Conservation (phyloP, 73 alveolate species). For the Paraurostyla sp. region DNA sequence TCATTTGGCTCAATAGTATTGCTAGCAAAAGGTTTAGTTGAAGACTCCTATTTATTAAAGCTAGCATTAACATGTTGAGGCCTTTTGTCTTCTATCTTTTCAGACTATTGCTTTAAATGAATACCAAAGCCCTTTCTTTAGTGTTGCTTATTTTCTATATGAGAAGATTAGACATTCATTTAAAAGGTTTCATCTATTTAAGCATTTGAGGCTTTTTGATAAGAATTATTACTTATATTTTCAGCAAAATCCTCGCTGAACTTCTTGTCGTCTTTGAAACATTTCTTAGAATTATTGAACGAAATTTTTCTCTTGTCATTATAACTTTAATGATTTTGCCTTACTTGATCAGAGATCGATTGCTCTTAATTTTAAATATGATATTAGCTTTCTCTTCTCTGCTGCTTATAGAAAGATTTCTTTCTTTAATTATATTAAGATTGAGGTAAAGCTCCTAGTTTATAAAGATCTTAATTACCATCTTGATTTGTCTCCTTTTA, state of each 20-base stretch:
- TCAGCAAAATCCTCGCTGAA: constrained; percentile 52
- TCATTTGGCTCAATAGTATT: not conserved
- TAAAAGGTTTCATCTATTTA: too few species aligned
- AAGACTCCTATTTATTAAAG: too few species aligned
- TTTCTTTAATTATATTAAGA: not conserved
- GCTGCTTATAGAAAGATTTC: constrained; percentile 11
- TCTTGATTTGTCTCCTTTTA: not conserved
- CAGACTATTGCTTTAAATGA: not conserved
- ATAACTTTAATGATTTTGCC: not conserved
- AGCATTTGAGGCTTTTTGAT: too few species aligned
- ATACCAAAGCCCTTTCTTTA: constrained; percentile 43
- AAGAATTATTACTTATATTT: constrained; percentile 39
- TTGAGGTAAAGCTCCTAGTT: not conserved
- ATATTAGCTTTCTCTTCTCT: not conserved
- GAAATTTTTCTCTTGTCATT: constrained; percentile 42
- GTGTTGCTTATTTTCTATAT: not conserved
- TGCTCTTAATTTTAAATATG: not conserved
- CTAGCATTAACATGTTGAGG: too few species aligned
- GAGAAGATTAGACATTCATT: not conserved
- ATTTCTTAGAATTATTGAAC: constrained; percentile 24
- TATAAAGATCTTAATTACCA: not conserved
- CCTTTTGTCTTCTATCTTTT: not conserved
- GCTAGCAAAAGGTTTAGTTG: too few species aligned
- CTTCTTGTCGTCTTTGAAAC: constrained; percentile 56
- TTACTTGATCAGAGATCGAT: not conserved